A percentile compares a stretch with the other conserved stretches of the same genome.
Evolutionary conservation across 805 yeast species (phyloP).

Genomic region (Nakazawaea laoshanensis): DNA sequence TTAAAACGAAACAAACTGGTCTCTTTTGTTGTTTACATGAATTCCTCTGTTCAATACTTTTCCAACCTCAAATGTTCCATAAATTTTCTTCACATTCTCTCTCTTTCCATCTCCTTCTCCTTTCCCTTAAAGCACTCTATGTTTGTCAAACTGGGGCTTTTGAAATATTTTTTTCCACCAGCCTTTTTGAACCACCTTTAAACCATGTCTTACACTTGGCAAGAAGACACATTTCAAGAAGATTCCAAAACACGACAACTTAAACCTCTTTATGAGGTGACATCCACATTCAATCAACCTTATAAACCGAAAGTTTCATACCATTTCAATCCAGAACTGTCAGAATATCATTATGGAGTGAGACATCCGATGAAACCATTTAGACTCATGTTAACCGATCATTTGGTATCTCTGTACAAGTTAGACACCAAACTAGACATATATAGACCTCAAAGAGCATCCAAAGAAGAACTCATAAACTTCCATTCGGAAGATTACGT

Average conservation of each 20-base stretch:
- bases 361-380: slow-evolving; percentile 99
- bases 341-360: slow-evolving; percentile 83
- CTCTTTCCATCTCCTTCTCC: too few relatives aligned
- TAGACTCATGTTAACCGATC: slow-evolving; percentile 88
- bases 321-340: slow-evolving; percentile 77
- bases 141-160: too few relatives aligned
- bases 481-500: slow-evolving; percentile 88
- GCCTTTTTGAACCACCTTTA: too few relatives aligned
- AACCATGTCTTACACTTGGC: slow-evolving; percentile 16
- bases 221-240: slow-evolving; percentile 15
- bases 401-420: slow-evolving; percentile 76
- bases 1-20: too few relatives aligned
- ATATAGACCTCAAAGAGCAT: slow-evolving; percentile 76
- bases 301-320: slow-evolving; percentile 66
- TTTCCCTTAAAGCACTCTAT: too few relatives aligned
- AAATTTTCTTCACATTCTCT: too few relatives aligned
- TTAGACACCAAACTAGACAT: slow-evolving; percentile 86
- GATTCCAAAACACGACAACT: slow-evolving; percentile 13
- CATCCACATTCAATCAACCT: slow-evolving; percentile 25
- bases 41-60: too few relatives aligned
- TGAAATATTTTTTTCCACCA: too few relatives aligned
- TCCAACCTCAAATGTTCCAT: too few relatives aligned
- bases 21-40: too few relatives aligned
- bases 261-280: slow-evolving; percentile 39
- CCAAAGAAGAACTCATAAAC: slow-evolving; percentile 66